These are phyloP conservation scores for Yamadazyma epiphylla DNA, from an alignment of 1,139 yeast species.

Conservation along the genomic window DNA sequence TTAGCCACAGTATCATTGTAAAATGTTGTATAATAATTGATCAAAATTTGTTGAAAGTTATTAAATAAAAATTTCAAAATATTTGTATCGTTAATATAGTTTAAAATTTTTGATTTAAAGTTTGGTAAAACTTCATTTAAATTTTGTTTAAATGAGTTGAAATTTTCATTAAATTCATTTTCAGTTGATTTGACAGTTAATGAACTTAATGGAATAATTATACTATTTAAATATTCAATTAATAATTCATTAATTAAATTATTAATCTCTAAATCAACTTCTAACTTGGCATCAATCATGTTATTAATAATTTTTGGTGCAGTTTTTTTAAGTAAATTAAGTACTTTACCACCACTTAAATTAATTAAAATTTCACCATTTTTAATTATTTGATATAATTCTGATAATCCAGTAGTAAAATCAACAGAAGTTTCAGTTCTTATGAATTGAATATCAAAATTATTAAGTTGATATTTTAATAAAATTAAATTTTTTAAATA, in stretches of 20 bases:
- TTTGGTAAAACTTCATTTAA: constrained; percentile 53
- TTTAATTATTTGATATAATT: constrained; percentile 47
- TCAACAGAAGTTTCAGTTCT: constrained; percentile 74
- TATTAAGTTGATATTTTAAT: constrained; percentile 66
- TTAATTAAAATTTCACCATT: constrained; percentile 31
- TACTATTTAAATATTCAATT: constrained; percentile 31
- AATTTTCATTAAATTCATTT: constrained; percentile 23
- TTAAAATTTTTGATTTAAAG: constrained; percentile 46
- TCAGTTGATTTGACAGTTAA: constrained; percentile 3
- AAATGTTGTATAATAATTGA: constrained; percentile 30
- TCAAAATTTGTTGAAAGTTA: constrained; percentile 26
- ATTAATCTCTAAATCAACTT: constrained; percentile 69
- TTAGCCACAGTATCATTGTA: constrained; percentile 18
- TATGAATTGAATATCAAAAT: constrained; percentile 76
- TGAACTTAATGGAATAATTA: constrained; percentile 29
- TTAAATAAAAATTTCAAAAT: constrained; percentile 31
- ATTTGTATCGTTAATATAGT: constrained; percentile 39
- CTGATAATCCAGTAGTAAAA: constrained; percentile 67
- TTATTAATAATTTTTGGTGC: constrained; percentile 83
- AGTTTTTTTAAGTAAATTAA: constrained; percentile 61
- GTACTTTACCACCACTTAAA: constrained; percentile 35
- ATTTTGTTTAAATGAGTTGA: constrained; percentile 41
- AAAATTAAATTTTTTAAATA: constrained; percentile 69
- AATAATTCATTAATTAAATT: constrained; percentile 64
- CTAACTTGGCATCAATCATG: constrained; percentile 81